phyloP scores from a whole-genome alignment of 2,329 filamentous ascomycete genomes.

The Botrytis aclada region DNA sequence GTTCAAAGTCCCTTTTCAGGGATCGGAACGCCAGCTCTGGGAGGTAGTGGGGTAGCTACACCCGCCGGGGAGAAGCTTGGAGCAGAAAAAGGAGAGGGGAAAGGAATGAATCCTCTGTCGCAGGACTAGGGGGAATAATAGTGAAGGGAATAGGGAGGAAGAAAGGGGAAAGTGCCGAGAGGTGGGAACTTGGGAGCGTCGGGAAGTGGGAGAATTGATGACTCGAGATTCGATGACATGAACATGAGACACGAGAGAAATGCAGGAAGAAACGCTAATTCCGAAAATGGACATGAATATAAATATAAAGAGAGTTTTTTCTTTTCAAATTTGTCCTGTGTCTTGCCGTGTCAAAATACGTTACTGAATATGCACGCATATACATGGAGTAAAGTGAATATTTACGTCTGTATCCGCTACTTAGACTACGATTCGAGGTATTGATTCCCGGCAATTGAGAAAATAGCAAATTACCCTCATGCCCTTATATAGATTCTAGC shows the following conservation, averaged over 20 bases:
- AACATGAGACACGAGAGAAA: neutral
- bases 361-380: neutral
- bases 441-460: neutral
- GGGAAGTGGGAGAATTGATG: neutral
- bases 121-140: neutral
- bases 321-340: neutral
- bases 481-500: neutral
- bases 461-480: neutral
- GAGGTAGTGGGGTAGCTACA: neutral
- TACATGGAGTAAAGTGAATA: neutral
- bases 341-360: neutral
- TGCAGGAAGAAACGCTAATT: neutral
- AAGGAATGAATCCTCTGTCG: neutral
- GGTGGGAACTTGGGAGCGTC: neutral
- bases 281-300: neutral
- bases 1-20: slow-evolving; percentile 34
- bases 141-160: too few relatives aligned
- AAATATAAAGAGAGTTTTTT: neutral
- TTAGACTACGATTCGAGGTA: neutral
- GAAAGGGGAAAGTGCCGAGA: neutral
- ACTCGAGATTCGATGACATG: neutral
- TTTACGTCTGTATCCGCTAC: neutral
- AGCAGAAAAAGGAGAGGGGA: neutral
- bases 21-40: slow-evolving; percentile 27
- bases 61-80: neutral